These are phyloP conservation scores for Mallotus nudiflorus DNA, from an alignment of 345 rosid species.

Conservation along the genomic window DNA sequence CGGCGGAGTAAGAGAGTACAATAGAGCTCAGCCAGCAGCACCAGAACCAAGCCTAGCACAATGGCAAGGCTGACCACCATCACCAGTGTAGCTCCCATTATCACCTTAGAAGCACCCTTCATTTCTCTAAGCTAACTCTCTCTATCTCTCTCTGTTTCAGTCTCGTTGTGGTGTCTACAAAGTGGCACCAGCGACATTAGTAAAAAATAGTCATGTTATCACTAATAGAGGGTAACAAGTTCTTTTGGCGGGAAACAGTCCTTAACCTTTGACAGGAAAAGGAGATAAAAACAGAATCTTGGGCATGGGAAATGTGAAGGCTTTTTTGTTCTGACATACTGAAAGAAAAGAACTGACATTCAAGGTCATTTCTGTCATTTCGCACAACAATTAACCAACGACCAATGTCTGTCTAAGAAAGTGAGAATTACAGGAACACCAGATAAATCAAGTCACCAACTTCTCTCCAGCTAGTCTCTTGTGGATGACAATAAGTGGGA, in stretches of 20 bases:
- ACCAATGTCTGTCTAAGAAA: neutral
- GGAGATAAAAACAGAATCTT: constrained; percentile 26
- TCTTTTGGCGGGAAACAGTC: constrained; percentile 53
- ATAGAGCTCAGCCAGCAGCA: constrained; percentile 81
- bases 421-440: neutral
- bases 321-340: constrained; percentile 16
- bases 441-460: neutral
- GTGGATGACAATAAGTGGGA: no score
- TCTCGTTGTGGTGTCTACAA: neutral
- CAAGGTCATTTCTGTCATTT: constrained; percentile 31
- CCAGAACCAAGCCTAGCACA: constrained; percentile 66
- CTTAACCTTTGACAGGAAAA: constrained; percentile 20
- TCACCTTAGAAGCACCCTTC: constrained; percentile 78
- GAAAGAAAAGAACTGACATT: constrained; percentile 3
- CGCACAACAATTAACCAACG: neutral
- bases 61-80: constrained; percentile 79
- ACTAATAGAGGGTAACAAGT: constrained; percentile 1
- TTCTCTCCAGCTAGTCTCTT: neutral
- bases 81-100: constrained; percentile 78
- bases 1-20: constrained; percentile 73
- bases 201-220: constrained; percentile 14
- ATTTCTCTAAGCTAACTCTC: constrained; percentile 30
- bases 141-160: constrained; percentile 12
- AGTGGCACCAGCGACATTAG: no score
- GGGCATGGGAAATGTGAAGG: constrained; percentile 34